Percentiles rank a stretch among this genome's conserved stretches.
Conservation (phyloP, 1,284 basidiomycete species). For the Ceratorhiza oryzae-sativae region DNA sequence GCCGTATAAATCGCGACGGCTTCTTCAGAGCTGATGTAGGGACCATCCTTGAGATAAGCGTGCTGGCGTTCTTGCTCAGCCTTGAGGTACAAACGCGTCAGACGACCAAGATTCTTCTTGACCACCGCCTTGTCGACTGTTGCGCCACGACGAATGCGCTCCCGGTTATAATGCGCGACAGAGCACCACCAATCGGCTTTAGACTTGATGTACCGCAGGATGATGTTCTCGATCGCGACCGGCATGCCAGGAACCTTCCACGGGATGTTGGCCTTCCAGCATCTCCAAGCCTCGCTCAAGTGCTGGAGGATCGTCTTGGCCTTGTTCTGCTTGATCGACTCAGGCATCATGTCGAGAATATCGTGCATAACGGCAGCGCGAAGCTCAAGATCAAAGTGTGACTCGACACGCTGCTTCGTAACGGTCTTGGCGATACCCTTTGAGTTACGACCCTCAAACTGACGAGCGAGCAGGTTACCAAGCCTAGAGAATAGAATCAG, state of each 20-base stretch:
- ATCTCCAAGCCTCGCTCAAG: slow-evolving; percentile 96
- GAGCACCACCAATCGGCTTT: slow-evolving; percentile 99
- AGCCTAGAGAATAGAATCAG: slow-evolving; percentile 61
- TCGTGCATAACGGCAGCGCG: slow-evolving; percentile 99
- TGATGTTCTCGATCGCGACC: slow-evolving; percentile 98
- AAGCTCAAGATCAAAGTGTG: slow-evolving; percentile 96
- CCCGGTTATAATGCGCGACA: slow-evolving; percentile 92
- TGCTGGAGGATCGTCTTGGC: slow-evolving; percentile 98
- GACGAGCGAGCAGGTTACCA: slow-evolving; percentile 95
- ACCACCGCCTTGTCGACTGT: slow-evolving; percentile 99
- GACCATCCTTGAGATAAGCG: slow-evolving; percentile 95
- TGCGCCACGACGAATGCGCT: slow-evolving; percentile 93
- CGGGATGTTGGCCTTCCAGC: slow-evolving; percentile 99
- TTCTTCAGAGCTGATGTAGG: slow-evolving; percentile 96
- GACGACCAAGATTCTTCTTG: slow-evolving; percentile 92
- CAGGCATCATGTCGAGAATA: slow-evolving; percentile 99
- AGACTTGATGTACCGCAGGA: slow-evolving; percentile 98
- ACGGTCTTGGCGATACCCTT: slow-evolving; percentile 96
- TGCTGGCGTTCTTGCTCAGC: slow-evolving; percentile 98
- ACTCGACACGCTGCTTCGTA: slow-evolving; percentile 99
- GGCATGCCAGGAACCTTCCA: slow-evolving; percentile 99
- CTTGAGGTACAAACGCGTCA: slow-evolving; percentile 94
- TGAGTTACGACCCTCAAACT: slow-evolving; percentile 97
- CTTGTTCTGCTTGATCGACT: slow-evolving; percentile 99
- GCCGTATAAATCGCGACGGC: slow-evolving; percentile 97